These are phyloP conservation scores for Pseudogymnoascus sp. DNA, from an alignment of 2,329 filamentous ascomycete species.

Conservation along the genomic window DNA sequence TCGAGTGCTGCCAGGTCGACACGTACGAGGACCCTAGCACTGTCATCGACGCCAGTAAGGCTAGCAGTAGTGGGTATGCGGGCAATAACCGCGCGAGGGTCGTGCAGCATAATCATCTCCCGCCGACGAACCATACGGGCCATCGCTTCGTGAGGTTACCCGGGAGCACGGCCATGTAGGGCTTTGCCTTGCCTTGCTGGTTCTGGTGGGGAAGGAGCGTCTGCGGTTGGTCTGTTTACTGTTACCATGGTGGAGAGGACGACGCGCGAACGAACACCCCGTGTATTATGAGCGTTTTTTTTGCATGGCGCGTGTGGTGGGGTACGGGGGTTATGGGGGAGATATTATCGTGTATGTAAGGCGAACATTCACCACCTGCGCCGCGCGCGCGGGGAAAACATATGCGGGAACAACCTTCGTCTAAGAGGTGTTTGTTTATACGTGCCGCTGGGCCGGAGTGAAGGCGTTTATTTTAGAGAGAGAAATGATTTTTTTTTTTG, in stretches of 20 bases:
- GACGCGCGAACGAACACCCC: not conserved
- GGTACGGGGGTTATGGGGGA: not conserved
- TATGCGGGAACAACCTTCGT: not conserved
- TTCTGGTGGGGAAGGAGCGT: not conserved
- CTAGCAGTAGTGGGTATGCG: slow-evolving; percentile 32
- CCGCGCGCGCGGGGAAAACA: not conserved
- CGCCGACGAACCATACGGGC: slow-evolving; percentile 18
- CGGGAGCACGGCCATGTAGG: slow-evolving; percentile 22
- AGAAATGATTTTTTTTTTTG: not conserved
- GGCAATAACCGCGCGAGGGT: slow-evolving; percentile 36
- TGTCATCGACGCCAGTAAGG: slow-evolving; percentile 55
- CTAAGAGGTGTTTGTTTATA: not conserved
- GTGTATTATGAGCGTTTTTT: not conserved
- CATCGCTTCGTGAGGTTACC: slow-evolving; percentile 25
- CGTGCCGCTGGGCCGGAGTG: not conserved
- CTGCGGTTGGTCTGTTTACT: not conserved
- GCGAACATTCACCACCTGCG: not conserved
- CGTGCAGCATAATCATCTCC: slow-evolving; percentile 26
- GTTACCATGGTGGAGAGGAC: not conserved
- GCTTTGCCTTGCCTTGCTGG: not conserved
- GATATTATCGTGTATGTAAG: not conserved
- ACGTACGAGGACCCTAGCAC: slow-evolving; percentile 56
- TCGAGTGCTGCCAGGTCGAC: slow-evolving; percentile 73
- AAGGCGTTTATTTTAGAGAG: not conserved
- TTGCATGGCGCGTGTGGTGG: not conserved